These are phyloP conservation scores for Ilyonectria mors-panacis DNA, from an alignment of 2,329 filamentous ascomycete genomes.

Conservation along the genomic window DNA sequence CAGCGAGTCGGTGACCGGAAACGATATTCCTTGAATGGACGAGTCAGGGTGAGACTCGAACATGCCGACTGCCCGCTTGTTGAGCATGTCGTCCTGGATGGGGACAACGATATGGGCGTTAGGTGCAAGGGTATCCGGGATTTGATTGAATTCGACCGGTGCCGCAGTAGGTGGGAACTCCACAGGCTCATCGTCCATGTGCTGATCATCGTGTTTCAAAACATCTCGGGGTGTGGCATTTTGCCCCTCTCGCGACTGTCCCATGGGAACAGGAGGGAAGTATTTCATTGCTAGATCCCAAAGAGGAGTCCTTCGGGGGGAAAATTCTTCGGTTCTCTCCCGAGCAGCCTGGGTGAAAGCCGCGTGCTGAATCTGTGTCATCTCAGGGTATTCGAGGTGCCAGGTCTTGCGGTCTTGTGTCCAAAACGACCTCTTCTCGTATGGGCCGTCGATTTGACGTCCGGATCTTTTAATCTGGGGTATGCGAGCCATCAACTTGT, in stretches of 20 bases:
- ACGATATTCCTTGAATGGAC: slow-evolving; percentile 71
- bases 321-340: slow-evolving; percentile 67
- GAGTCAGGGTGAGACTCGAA: slow-evolving; percentile 78
- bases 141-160: slow-evolving; percentile 44
- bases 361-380: slow-evolving; percentile 72
- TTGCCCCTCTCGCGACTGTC: slow-evolving; percentile 31
- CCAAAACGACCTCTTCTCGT: slow-evolving; percentile 73
- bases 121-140: slow-evolving; percentile 56
- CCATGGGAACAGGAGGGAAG: slow-evolving; percentile 63
- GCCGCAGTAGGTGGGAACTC: slow-evolving; percentile 53
- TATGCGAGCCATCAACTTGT: slow-evolving; percentile 63
- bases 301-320: slow-evolving; percentile 64
- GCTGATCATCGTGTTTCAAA: slow-evolving; percentile 44
- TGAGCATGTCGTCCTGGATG: slow-evolving; percentile 48
- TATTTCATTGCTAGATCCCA: slow-evolving; percentile 73
- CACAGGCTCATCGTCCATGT: slow-evolving; percentile 44
- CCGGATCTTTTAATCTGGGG: slow-evolving; percentile 66
- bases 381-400: slow-evolving; percentile 75
- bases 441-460: slow-evolving; percentile 71
- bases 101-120: slow-evolving; percentile 56
- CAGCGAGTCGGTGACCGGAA: slow-evolving; percentile 77
- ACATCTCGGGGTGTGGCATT: slow-evolving; percentile 31
- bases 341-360: slow-evolving; percentile 69
- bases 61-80: slow-evolving; percentile 71
- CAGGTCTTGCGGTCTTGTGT: slow-evolving; percentile 68